Evolutionary conservation across 2,329 filamentous ascomycete species (phyloP), one percentile per base, ranked within the genome.

Genomic region (Colletotrichum sp.): DNA sequence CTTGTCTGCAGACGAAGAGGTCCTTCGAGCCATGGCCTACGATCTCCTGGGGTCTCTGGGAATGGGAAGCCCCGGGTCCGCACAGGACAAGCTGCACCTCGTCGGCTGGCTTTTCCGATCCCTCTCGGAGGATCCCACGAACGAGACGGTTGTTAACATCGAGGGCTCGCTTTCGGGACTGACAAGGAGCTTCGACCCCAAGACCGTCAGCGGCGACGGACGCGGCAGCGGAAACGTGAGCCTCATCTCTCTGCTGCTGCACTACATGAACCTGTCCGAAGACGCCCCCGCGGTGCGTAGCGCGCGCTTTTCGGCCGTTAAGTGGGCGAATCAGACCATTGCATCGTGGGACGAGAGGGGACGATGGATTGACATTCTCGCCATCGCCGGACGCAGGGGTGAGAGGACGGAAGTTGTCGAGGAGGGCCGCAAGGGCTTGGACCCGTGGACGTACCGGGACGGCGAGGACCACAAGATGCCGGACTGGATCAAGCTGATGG

Each of bases 291-390:
- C 90, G 18, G 87, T 93, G n/a, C 90, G 94, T 79, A 96, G 94
- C 80, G 94, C 94, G 39, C 92, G 95, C 9, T 97, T 96, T 84
- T 93, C 95, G 24, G 93, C 93, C 28, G 93, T 97, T 9, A 95
- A 97, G 74, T 98, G 96, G 89, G 95, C 95, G 13, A 99, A 99
- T 82, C 91, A 95, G 67, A 98, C 95, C 80, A 88, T 99, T 7
- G 91, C 94, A 1, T 98, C 95, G 80, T 89, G 89, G 24, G 95
- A 98, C 80, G 89, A 95, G 12, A 88, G 93, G 49, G 97, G 92
- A 30, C 92, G 97, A 65, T 98, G 95, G 95, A 94, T 98, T 63
- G 92, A 98, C 82, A 91, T 99, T 18, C 89, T 98, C 66, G 96
- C 96, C 9, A 87, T 97, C 10, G 92, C 91, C 18, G 93, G 93